phyloP scores from a whole-genome alignment of 2,329 filamentous ascomycete genomes.

The Phyllosticta citriasiana region DNA sequence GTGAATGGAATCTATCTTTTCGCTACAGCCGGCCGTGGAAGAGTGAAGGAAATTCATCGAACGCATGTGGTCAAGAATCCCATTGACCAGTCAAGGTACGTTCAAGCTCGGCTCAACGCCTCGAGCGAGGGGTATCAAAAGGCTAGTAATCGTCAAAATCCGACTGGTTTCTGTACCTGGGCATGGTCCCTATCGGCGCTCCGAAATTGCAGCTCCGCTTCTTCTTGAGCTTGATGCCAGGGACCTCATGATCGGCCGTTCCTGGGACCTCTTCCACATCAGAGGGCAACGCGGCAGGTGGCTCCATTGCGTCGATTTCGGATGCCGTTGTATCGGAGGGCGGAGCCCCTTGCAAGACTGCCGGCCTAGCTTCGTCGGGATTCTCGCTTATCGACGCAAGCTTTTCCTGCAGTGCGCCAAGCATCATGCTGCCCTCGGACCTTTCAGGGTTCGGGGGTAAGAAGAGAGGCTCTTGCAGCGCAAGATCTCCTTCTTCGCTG shows the following conservation, averaged over 20 bases:
- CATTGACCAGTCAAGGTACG: not conserved
- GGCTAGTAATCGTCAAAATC: constrained; percentile 8
- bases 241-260: constrained; percentile 12
- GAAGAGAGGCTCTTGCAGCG: constrained; percentile 8
- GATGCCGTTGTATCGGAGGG: constrained; percentile 7
- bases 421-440: not conserved
- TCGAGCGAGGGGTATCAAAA: not conserved
- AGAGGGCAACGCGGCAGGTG: constrained; percentile 12
- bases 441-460: constrained; percentile 4
- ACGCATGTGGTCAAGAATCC: not conserved
- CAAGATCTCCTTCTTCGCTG: constrained; percentile 11
- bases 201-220: constrained; percentile 26
- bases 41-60: not conserved
- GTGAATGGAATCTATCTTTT: not conserved
- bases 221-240: constrained; percentile 25
- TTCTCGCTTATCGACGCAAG: constrained; percentile 8
- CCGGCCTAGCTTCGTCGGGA: constrained; percentile 12
- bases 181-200: constrained; percentile 20
- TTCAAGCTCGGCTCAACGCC: not conserved
- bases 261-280: constrained; percentile 12
- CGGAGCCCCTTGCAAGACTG: constrained; percentile 12
- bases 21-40: not conserved
- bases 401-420: not conserved
- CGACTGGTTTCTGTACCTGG: constrained; percentile 1
- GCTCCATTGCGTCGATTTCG: constrained; percentile 18